A percentile compares a stretch with the other conserved stretches of the same genome.
Conservation (phyloP, 2,329 filamentous ascomycete species). For the Diplocarpon mali region DNA sequence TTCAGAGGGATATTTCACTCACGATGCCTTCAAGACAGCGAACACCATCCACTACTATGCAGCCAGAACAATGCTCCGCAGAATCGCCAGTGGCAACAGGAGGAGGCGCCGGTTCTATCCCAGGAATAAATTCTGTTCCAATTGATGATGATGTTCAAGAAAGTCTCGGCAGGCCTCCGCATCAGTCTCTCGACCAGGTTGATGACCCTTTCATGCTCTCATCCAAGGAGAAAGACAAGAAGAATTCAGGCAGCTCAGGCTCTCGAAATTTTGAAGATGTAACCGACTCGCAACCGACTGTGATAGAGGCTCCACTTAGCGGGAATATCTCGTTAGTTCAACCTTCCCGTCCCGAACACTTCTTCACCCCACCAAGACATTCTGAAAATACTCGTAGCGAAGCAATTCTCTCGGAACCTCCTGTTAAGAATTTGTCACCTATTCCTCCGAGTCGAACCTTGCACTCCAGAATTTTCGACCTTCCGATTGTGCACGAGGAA, state of each 20-base stretch:
- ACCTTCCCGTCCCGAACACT: slow-evolving; percentile 9
- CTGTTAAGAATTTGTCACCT: slow-evolving; percentile 7
- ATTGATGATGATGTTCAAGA: not conserved
- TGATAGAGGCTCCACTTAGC: slow-evolving; percentile 5
- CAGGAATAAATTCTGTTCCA: too few relatives aligned
- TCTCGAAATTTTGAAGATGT: too few relatives aligned
- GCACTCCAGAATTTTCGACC: slow-evolving; percentile 17
- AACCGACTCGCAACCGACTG: not conserved
- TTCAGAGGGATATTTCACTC: too few relatives aligned
- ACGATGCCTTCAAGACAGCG: too few relatives aligned
- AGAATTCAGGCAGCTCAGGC: slow-evolving; percentile 3
- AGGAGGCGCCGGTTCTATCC: too few relatives aligned
- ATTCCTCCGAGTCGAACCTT: slow-evolving; percentile 9
- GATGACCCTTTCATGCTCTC: slow-evolving; percentile 8
- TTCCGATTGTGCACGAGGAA: slow-evolving; percentile 24
- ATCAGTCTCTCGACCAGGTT: slow-evolving; percentile 5
- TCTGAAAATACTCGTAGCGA: slow-evolving; percentile 3
- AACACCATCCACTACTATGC: too few relatives aligned
- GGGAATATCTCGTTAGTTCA: slow-evolving; percentile 7
- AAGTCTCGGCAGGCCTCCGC: not conserved
- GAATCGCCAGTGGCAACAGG: too few relatives aligned
- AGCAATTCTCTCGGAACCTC: slow-evolving; percentile 1
- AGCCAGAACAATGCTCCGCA: too few relatives aligned
- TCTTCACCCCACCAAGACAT: slow-evolving; percentile 7
- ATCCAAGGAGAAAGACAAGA: slow-evolving; percentile 12